These are phyloP conservation scores for Tuber brumale DNA, from an alignment of 495 filamentous ascomycete species.

Conservation along the genomic window DNA sequence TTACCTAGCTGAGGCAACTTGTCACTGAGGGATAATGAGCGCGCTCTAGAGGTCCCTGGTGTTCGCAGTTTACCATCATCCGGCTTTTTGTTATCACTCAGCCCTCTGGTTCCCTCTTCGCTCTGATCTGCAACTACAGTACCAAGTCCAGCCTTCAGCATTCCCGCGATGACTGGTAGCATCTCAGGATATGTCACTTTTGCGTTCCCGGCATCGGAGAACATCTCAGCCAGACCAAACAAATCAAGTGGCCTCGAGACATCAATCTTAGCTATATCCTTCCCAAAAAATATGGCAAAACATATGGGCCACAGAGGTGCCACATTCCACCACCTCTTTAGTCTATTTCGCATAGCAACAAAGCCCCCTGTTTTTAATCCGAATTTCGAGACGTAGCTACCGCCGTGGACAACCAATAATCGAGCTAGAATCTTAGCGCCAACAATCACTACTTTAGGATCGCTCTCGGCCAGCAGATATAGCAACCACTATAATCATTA, in stretches of 20 bases:
- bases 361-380: slow-evolving; percentile 78
- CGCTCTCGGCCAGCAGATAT: slow-evolving; percentile 81
- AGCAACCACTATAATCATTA: slow-evolving; percentile 70
- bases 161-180: slow-evolving; percentile 70
- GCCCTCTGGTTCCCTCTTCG: slow-evolving; percentile 43
- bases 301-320: slow-evolving; percentile 79
- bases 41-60: slow-evolving; percentile 12
- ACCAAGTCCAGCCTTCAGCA: slow-evolving; percentile 67
- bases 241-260: slow-evolving; percentile 66
- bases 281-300: slow-evolving; percentile 81
- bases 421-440: slow-evolving; percentile 81
- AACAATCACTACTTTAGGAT: slow-evolving; percentile 72
- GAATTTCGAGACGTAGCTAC: slow-evolving; percentile 75
- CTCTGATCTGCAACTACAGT: slow-evolving; percentile 57
- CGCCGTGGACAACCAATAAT: slow-evolving; percentile 72
- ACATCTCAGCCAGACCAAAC: slow-evolving; percentile 63
- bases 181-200: slow-evolving; percentile 70
- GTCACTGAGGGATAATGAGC: slow-evolving; percentile 38
- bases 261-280: slow-evolving; percentile 67
- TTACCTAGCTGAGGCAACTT: slow-evolving; percentile 21
- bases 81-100: slow-evolving; percentile 9
- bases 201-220: slow-evolving; percentile 51
- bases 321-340: slow-evolving; percentile 85
- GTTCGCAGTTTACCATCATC: slow-evolving; percentile 23
- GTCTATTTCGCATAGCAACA: slow-evolving; percentile 67